Base-by-base conservation (phyloP, 2,329 filamentous ascomycete species). In the Xylaria hypoxylon region DNA sequence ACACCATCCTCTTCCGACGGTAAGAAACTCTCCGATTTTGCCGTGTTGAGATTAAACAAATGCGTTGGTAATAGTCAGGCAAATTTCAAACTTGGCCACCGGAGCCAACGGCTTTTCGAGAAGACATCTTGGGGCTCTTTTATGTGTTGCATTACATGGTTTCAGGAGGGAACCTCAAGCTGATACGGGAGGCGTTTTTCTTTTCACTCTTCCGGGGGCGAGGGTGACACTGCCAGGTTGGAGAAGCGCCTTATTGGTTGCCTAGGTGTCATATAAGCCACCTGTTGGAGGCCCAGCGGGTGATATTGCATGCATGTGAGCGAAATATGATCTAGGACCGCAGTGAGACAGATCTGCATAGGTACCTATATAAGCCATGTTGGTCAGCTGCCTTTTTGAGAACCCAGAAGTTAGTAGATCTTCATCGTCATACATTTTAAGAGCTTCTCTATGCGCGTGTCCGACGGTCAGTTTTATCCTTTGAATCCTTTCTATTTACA, bases 281-380 rank as follows among this genome's bases (percentile, higher is more conserved):
- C 28, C 28, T 31, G 28, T 31, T 31, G 28, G 28, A 31, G 28
- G n/a, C n/a, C n/a, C n/a, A n/a, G n/a, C n/a, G n/a, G n/a, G n/a
- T n/a, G n/a, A n/a, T n/a, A n/a, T n/a, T n/a, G n/a, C n/a, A n/a
- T n/a, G n/a, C n/a, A n/a, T n/a, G n/a, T n/a, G n/a, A n/a, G n/a
- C n/a, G n/a, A n/a, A n/a, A n/a, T n/a, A n/a, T n/a, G n/a, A n/a
- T n/a, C n/a, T n/a, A n/a, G n/a, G n/a, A n/a, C n/a, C n/a, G 8
- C 28, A 31, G 5, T 31, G 8, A 8, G 28, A 31, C 38, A 44
- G 15, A 38, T 31, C 6, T 11, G 19, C 13, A 17, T 17, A 26
- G n/a, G n/a, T n/a, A n/a, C n/a, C n/a, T 57, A 57, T 57, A 57
- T 57, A 57, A 57, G 40, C 40, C 53, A 57, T 19, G 26, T 55